Evolutionary conservation across 768 basidiomycete genomes (phyloP).

Genomic region (Suillus spraguei): DNA sequence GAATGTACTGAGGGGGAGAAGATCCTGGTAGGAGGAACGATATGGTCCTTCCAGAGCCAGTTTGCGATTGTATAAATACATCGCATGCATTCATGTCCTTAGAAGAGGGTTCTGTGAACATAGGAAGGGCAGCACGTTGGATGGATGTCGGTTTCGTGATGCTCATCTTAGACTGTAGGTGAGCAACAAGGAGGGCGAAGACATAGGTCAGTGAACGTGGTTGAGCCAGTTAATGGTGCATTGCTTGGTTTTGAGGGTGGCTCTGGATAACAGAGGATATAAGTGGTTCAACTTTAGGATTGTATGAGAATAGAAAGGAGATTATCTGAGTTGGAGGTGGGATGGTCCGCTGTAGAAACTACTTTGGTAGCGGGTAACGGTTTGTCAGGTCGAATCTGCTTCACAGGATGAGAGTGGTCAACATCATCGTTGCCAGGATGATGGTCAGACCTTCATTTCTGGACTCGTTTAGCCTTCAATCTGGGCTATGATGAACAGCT

Average conservation of each 20-base stretch:
- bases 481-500: slow-evolving; percentile 39
- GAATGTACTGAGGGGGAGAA: slow-evolving; percentile 87
- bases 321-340: slow-evolving; percentile 61
- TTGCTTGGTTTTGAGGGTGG: slow-evolving; percentile 66
- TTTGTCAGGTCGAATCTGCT: slow-evolving; percentile 44
- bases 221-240: slow-evolving; percentile 75
- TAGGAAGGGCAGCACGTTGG: slow-evolving; percentile 69
- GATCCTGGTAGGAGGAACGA: slow-evolving; percentile 90
- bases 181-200: slow-evolving; percentile 79
- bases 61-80: slow-evolving; percentile 94
- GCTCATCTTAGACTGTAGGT: slow-evolving; percentile 77
- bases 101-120: slow-evolving; percentile 52
- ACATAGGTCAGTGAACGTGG: slow-evolving; percentile 81
- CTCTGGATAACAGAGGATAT: slow-evolving; percentile 27
- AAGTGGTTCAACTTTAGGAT: slow-evolving; percentile 65
- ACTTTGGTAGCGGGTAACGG: slow-evolving; percentile 16
- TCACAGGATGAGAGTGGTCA: slow-evolving; percentile 42
- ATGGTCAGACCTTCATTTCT: slow-evolving; percentile 50
- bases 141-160: slow-evolving; percentile 89
- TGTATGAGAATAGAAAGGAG: slow-evolving; percentile 87
- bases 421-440: slow-evolving; percentile 23
- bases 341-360: slow-evolving; percentile 18
- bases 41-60: slow-evolving; percentile 95
- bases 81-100: slow-evolving; percentile 55
- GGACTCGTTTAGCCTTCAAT: slow-evolving; percentile 71